Conservation (phyloP, 257 asterid genomes). For the Forsythia viridissima region DNA sequence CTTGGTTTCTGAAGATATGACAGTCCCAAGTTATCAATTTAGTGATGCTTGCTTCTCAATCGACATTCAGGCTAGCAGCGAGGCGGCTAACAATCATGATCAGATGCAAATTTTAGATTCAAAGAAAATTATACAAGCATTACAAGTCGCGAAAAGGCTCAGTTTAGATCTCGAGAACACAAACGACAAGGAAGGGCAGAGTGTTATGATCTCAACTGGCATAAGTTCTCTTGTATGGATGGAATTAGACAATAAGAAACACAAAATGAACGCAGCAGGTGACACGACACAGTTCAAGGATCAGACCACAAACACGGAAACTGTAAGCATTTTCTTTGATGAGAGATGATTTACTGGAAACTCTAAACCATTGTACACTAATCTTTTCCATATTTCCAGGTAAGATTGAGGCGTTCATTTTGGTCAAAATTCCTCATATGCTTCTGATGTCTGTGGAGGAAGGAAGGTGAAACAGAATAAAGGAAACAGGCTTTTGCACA, state of each 20-base stretch:
- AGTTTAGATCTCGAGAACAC: constrained; percentile 11
- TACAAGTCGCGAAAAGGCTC: constrained; percentile 9
- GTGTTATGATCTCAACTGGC: constrained; percentile 20
- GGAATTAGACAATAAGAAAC: constrained; percentile 29
- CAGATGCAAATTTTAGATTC: constrained; percentile 11
- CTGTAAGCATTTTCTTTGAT: constrained; percentile 28
- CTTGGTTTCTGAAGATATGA: constrained; percentile 27
- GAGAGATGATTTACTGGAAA: neutral
- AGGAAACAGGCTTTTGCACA: neutral
- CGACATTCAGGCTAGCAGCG: constrained; percentile 27
- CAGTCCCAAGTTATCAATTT: constrained; percentile 40
- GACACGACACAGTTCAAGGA: constrained; percentile 7
- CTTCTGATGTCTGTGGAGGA: constrained; percentile 16
- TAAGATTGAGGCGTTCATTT: constrained; percentile 33
- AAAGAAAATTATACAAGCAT: constrained; percentile 2
- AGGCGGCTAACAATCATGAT: neutral
- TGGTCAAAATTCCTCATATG: constrained; percentile 45
- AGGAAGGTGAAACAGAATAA: constrained; percentile 13
- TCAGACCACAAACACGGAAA: constrained; percentile 7
- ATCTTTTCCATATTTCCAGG: constrained; percentile 23
- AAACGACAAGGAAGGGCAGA: constrained; percentile 23
- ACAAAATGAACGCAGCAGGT: neutral
- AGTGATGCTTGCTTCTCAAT: constrained; percentile 65
- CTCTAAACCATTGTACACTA: neutral
- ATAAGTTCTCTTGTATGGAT: constrained; percentile 41